A percentile compares a stretch with the other conserved stretches of the same genome.
Conservation (phyloP, 306 rosid genomes). For the Ceratonia siliqua region DNA sequence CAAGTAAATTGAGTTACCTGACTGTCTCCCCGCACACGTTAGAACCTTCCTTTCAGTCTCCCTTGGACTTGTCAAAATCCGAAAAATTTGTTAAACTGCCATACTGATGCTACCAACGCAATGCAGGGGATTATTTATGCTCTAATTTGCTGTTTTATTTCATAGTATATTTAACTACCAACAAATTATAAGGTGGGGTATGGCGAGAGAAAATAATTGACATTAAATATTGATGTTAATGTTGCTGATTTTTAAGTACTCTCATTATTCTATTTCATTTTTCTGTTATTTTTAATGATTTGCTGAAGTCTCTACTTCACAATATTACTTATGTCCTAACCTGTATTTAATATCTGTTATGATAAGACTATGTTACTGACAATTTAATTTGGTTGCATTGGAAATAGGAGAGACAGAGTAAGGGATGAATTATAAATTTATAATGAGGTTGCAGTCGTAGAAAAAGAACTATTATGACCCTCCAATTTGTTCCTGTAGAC, state of each 20-base stretch:
- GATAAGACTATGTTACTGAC: neutral
- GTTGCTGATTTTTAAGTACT: neutral
- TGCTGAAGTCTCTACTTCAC: neutral
- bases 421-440: too few species aligned
- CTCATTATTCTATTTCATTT: neutral
- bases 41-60: too few species aligned
- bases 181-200: too few species aligned
- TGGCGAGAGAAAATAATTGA: too few species aligned
- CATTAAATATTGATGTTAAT: too few species aligned
- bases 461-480: neutral
- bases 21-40: too few species aligned
- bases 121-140: too few species aligned
- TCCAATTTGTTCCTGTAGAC: neutral
- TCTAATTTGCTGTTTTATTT: too few species aligned
- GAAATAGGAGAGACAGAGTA: neutral
- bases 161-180: too few species aligned
- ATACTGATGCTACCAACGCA: too few species aligned
- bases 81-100: too few species aligned
- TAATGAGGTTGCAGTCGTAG: neutral
- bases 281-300: neutral
- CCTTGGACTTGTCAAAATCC: too few species aligned
- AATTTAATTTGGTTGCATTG: neutral
- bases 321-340: conserved; percentile 3
- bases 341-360: conserved; percentile 5
- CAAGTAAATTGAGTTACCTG: neutral